phyloP scores from a whole-genome alignment of 139 green algal genomes.

The Nannochloris sp. region DNA sequence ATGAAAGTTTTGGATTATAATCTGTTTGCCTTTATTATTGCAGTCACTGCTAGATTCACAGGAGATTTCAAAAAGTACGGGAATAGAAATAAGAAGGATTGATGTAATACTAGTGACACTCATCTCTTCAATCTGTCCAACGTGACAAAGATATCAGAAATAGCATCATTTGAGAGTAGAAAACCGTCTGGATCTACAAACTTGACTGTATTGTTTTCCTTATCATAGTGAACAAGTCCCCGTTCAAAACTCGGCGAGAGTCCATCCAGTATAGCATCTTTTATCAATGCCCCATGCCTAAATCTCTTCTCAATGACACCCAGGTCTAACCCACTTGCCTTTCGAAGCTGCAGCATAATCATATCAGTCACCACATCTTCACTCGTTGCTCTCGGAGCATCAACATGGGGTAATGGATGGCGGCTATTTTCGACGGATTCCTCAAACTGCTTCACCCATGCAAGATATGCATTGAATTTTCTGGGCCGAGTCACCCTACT shows the following conservation, averaged over 20 bases:
- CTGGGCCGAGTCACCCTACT: conserved; percentile 62
- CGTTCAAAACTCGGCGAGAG: conserved; percentile 24
- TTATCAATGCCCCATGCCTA: conserved; percentile 10
- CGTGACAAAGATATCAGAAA: conserved; percentile 68
- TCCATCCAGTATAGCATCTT: conserved; percentile 9
- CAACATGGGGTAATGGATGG: conserved; percentile 1
- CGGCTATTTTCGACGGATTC: not conserved
- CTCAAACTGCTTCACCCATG: conserved; percentile 45
- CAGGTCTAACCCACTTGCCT: conserved; percentile 62
- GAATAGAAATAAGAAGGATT: not conserved
- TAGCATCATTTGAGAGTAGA: conserved; percentile 76
- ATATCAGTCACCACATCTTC: conserved; percentile 68
- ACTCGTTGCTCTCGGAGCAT: conserved; percentile 13
- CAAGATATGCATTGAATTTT: conserved; percentile 56
- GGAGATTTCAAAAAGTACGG: conserved; percentile 65
- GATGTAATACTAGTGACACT: too few relatives aligned
- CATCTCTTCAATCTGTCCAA: not conserved
- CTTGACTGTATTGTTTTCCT: conserved; percentile 25
- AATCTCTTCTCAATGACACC: conserved; percentile 11
- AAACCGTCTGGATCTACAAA: conserved; percentile 75
- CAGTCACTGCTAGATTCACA: conserved; percentile 50
- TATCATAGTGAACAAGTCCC: conserved; percentile 20
- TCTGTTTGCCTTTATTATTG: conserved; percentile 57
- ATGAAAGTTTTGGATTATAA: conserved; percentile 89
- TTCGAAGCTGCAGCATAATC: conserved; percentile 77